Percentiles rank a stretch among this genome's conserved stretches.
These are phyloP conservation scores for Aspergillus latus DNA, from an alignment of 2,329 filamentous ascomycete species.

Conservation along the genomic window DNA sequence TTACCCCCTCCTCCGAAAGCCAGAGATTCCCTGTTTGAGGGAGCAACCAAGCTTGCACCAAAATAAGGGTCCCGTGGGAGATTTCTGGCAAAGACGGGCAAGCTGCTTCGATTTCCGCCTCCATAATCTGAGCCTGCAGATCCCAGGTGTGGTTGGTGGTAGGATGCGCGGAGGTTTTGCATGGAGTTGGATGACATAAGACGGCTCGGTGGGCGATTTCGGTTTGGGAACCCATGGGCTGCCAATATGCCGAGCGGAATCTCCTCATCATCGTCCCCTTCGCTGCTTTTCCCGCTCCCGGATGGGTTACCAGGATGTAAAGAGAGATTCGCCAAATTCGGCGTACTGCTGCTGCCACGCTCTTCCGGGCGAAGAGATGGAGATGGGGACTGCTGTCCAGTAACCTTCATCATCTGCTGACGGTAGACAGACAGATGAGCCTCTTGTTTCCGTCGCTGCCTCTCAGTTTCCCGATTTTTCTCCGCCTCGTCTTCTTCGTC, in stretches of 20 bases:
- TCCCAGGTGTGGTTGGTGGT: conserved; percentile 47
- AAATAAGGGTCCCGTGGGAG: conserved; percentile 86
- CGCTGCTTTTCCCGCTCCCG: conserved; percentile 40
- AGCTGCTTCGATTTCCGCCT: conserved; percentile 48
- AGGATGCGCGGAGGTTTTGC: conserved; percentile 66
- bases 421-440: conserved; percentile 86
- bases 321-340: conserved; percentile 53
- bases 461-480: conserved; percentile 69
- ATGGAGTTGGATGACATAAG: conserved; percentile 66
- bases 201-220: conserved; percentile 70
- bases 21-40: conserved; percentile 71
- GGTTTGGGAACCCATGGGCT: conserved; percentile 83
- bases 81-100: conserved; percentile 80
- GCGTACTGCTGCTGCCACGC: conserved; percentile 60
- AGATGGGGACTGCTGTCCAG: conserved; percentile 64
- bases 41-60: conserved; percentile 73
- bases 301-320: conserved; percentile 40
- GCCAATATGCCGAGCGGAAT: conserved; percentile 82
- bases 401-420: conserved; percentile 96
- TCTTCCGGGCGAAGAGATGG: conserved; percentile 55
- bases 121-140: conserved; percentile 57
- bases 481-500: conserved; percentile 79
- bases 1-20: conserved; percentile 65
- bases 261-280: conserved; percentile 80
- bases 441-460: conserved; percentile 82